These are phyloP conservation scores for Colletotrichum horii DNA, from an alignment of 2,329 filamentous ascomycete species.

Conservation along the genomic window DNA sequence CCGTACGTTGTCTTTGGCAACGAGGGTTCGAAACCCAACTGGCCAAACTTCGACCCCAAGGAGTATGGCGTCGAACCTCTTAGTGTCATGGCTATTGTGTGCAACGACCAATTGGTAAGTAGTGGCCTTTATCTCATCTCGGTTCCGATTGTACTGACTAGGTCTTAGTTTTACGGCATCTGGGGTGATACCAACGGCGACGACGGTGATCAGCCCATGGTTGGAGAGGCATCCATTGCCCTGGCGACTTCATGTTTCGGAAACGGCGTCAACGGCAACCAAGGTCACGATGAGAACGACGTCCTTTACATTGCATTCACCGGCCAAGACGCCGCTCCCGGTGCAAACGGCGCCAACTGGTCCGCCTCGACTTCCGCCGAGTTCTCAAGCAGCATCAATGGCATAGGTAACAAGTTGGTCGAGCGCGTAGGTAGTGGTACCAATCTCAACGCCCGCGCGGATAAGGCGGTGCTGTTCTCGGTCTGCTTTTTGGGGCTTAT, in stretches of 20 bases:
- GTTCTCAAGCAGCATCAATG: constrained; percentile 59
- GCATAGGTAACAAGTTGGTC: constrained; percentile 58
- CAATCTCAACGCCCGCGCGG: not conserved
- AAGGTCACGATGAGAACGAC: constrained; percentile 61
- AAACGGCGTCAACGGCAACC: constrained; percentile 55
- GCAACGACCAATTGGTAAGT: constrained; percentile 43
- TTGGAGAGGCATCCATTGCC: constrained; percentile 63
- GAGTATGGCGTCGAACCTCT: constrained; percentile 46
- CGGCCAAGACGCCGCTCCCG: constrained; percentile 61
- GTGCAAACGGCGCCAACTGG: constrained; percentile 59
- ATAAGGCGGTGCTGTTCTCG: not conserved
- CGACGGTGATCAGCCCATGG: constrained; percentile 48
- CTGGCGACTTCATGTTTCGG: constrained; percentile 64
- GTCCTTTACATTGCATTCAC: constrained; percentile 68
- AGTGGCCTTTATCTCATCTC: not conserved
- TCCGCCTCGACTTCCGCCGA: constrained; percentile 48
- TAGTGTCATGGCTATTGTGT: constrained; percentile 56
- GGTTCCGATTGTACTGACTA: not conserved
- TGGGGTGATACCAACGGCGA: constrained; percentile 68
- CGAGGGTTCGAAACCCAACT: constrained; percentile 29
- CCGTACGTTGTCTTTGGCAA: constrained; percentile 57
- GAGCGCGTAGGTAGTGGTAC: constrained; percentile 31
- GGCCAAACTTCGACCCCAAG: constrained; percentile 39
- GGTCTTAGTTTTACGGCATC: constrained; percentile 56
- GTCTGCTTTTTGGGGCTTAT: not conserved